phyloP scores from a whole-genome alignment of 345 rosid species.

The Luvunga scandens region DNA sequence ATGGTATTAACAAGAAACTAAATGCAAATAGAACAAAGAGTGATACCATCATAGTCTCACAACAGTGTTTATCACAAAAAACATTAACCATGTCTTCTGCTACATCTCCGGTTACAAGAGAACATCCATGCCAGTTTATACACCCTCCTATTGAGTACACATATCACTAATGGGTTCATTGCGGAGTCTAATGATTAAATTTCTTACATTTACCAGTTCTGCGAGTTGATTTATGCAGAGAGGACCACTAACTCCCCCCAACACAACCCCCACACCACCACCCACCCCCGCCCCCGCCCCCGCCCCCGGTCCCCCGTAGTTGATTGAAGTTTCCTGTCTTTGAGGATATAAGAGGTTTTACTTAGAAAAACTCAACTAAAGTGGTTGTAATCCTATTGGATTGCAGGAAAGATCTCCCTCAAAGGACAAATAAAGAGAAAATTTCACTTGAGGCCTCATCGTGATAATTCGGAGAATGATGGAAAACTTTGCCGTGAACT shows the following conservation, averaged over 20 bases:
- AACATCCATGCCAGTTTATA: neutral
- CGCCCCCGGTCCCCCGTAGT: neutral
- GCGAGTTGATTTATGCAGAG: neutral
- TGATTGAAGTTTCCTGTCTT: neutral
- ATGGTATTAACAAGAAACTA: neutral
- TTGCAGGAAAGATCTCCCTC: conserved; percentile 47
- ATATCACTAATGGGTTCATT: neutral
- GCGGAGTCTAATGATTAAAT: neutral
- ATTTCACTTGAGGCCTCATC: conserved; percentile 82
- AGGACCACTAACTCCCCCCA: neutral
- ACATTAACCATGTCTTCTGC: neutral
- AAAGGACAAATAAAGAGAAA: conserved; percentile 77
- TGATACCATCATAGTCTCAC: neutral
- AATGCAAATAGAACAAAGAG: neutral
- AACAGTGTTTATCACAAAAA: neutral
- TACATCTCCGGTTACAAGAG: neutral
- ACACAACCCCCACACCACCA: too few species aligned
- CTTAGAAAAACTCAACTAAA: neutral
- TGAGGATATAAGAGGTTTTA: neutral
- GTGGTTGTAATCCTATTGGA: conserved; percentile 4
- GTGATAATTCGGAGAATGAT: conserved; percentile 65
- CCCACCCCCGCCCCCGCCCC: too few species aligned
- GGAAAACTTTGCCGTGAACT: conserved; percentile 80
- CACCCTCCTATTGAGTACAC: neutral
- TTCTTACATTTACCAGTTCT: neutral